A percentile compares a stretch with the other conserved stretches of the same genome.
These are phyloP conservation scores for Juncus effusus DNA, from an alignment of 176 grass and related monocot genomes.

Conservation along the genomic window DNA sequence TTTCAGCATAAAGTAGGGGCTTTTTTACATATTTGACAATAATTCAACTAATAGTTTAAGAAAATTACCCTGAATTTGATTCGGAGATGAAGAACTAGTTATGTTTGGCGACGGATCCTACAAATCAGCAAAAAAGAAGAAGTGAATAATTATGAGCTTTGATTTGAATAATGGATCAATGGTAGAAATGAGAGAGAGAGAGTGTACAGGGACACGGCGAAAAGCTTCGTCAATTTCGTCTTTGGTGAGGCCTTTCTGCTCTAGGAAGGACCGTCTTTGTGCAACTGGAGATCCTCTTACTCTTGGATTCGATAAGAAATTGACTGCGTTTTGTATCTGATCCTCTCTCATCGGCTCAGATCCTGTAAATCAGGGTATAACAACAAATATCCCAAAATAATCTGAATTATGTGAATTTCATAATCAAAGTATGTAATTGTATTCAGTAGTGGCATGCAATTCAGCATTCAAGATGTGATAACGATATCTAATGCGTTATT, in stretches of 20 bases:
- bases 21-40: too few relatives aligned
- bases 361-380: too few relatives aligned
- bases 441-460: too few relatives aligned
- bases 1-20: too few relatives aligned
- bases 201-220: constrained; percentile 70
- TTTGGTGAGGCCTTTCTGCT: constrained; percentile 80
- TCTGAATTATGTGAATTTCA: too few relatives aligned
- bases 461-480: too few relatives aligned
- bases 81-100: constrained; percentile 13
- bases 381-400: too few relatives aligned
- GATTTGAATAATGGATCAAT: neutral
- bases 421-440: too few relatives aligned
- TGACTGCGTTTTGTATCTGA: constrained; percentile 85
- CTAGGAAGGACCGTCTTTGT: constrained; percentile 75
- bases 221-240: constrained; percentile 97
- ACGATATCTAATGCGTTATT: too few relatives aligned
- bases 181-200: neutral
- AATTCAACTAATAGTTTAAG: neutral
- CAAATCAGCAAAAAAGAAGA: neutral
- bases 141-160: too few relatives aligned
- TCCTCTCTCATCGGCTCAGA: constrained; percentile 64
- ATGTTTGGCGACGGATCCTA: constrained; percentile 59
- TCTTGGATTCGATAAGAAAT: constrained; percentile 87
- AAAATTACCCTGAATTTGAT: constrained; percentile 37
- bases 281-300: constrained; percentile 69